Conservation (phyloP, 805 yeast genomes). For the Pichia manshurica region DNA sequence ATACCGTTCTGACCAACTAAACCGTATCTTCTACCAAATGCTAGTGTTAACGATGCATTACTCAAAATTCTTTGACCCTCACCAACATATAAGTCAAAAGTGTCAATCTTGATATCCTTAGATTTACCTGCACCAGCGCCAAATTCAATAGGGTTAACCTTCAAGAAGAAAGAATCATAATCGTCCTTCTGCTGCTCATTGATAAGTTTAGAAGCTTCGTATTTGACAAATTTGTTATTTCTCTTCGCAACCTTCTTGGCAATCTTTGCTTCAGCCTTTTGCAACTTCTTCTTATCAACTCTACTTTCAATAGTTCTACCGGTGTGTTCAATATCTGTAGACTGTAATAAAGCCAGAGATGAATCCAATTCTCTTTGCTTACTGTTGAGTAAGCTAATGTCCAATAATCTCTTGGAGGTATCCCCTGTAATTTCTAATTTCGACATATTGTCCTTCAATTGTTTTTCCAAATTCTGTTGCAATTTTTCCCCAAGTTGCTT, state of each 20-base stretch:
- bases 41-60: constrained; percentile 78
- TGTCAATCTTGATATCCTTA: constrained; percentile 92
- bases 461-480: constrained; percentile 42
- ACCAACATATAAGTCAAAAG: constrained; percentile 91
- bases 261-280: constrained; percentile 94
- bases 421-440: constrained; percentile 77
- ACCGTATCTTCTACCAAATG: constrained; percentile 94
- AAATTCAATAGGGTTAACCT: constrained; percentile 90
- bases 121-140: constrained; percentile 90
- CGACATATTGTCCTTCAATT: constrained; percentile 61
- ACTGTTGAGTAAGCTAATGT: constrained; percentile 65
- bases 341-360: constrained; percentile 70
- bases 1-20: constrained; percentile 98
- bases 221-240: constrained; percentile 70
- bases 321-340: constrained; percentile 82
- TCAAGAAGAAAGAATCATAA: constrained; percentile 91
- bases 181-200: constrained; percentile 60
- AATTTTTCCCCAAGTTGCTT: constrained; percentile 41
- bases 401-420: constrained; percentile 79
- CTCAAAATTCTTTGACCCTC: constrained; percentile 89
- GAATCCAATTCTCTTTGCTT: constrained; percentile 70
- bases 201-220: constrained; percentile 90
- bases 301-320: constrained; percentile 90
- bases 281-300: constrained; percentile 94
- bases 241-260: constrained; percentile 95